phyloP scores from a whole-genome alignment of 495 filamentous ascomycete genomes.

The Aspergillus sclerotioniger region DNA sequence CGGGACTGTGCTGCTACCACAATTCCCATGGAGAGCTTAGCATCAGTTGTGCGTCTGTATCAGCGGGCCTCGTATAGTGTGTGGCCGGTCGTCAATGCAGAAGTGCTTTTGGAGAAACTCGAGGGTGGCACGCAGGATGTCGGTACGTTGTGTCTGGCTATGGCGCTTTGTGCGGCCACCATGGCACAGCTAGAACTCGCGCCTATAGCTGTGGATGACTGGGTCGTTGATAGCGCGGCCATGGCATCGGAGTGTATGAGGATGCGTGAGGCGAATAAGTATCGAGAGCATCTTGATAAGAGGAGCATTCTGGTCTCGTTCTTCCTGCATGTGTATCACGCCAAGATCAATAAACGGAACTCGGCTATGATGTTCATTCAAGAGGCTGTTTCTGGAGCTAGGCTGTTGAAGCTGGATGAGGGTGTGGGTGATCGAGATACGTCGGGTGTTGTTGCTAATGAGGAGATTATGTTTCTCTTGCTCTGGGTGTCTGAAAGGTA shows the following conservation, averaged over 20 bases:
- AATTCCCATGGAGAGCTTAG: conserved; percentile 16
- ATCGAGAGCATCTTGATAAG: conserved; percentile 18
- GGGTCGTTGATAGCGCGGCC: conserved; percentile 16
- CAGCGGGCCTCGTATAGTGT: conserved; percentile 30
- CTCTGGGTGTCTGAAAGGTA: conserved; percentile 37
- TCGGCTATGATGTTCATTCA: conserved; percentile 35
- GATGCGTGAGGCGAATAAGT: conserved; percentile 15
- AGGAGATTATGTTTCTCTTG: conserved; percentile 26
- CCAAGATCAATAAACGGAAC: conserved; percentile 30
- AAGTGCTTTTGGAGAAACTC: conserved; percentile 18
- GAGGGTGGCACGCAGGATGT: conserved; percentile 7
- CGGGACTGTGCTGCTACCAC: not conserved
- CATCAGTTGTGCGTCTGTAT: conserved; percentile 22
- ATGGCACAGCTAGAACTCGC: conserved; percentile 34
- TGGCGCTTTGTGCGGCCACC: conserved; percentile 33
- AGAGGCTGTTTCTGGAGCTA: conserved; percentile 27
- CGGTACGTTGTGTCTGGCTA: conserved; percentile 19
- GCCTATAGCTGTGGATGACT: conserved; percentile 12
- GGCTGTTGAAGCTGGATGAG: conserved; percentile 25
- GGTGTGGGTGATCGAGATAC: not conserved
- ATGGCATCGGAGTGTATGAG: conserved; percentile 27
- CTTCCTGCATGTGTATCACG: conserved; percentile 37
- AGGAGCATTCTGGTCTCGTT: conserved; percentile 28
- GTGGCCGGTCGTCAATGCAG: conserved; percentile 31
- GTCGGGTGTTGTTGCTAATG: conserved; percentile 22